Evolutionary conservation across 352 stramenopile species (phyloP).

Genomic region (Pythium biforme): DNA sequence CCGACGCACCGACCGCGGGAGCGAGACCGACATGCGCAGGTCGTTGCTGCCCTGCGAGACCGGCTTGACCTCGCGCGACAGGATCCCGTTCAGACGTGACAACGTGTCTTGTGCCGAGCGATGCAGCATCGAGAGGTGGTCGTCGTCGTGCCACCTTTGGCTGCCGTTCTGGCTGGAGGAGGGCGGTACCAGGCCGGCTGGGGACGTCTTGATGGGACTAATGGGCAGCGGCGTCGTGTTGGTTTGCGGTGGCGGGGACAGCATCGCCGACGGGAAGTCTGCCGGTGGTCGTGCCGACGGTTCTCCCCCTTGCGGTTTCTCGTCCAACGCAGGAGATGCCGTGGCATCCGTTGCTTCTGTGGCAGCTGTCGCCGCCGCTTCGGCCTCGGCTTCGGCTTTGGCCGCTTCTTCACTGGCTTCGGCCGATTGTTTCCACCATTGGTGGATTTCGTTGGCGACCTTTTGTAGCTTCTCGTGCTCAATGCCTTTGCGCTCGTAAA

Average conservation of each 20-base stretch:
- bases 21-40: slow-evolving; percentile 58
- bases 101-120: slow-evolving; percentile 64
- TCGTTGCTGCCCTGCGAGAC: slow-evolving; percentile 4
- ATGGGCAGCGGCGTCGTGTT: slow-evolving; percentile 28
- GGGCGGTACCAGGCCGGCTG: background rate
- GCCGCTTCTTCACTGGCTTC: slow-evolving; percentile 29
- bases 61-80: slow-evolving; percentile 30
- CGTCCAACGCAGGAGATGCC: background rate
- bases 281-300: background rate
- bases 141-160: slow-evolving; percentile 48
- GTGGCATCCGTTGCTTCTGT: slow-evolving; percentile 1
- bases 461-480: slow-evolving; percentile 60
- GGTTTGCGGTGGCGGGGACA: slow-evolving; percentile 1
- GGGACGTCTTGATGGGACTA: slow-evolving; percentile 49
- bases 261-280: background rate
- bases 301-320: background rate
- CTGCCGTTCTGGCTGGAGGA: slow-evolving; percentile 9
- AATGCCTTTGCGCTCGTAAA: slow-evolving; percentile 78
- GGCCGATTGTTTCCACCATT: slow-evolving; percentile 66
- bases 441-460: slow-evolving; percentile 67
- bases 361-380: slow-evolving; percentile 4
- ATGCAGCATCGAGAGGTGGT: slow-evolving; percentile 52
- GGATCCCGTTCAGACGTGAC: slow-evolving; percentile 58
- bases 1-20: slow-evolving; percentile 49
- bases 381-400: slow-evolving; percentile 14